Evolutionary conservation across 805 yeast species (phyloP).

Genomic region (Sugiyamaella valdiviana): DNA sequence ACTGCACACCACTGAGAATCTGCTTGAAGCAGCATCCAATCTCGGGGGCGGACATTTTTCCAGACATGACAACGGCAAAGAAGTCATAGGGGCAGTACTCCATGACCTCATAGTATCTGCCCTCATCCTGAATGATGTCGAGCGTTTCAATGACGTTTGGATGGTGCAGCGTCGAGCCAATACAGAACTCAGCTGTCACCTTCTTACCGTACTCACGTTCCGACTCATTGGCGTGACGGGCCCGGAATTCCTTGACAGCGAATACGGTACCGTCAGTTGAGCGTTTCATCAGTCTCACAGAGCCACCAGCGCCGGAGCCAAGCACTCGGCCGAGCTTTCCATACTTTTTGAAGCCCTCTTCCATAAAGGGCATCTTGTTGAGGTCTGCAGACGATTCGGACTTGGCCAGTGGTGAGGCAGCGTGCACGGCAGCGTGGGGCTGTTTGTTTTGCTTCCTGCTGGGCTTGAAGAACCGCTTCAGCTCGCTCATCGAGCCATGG

Average conservation of each 20-base stretch:
- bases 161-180: constrained; percentile 74
- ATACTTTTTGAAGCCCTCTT: constrained; percentile 51
- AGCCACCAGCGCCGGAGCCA: constrained; percentile 94
- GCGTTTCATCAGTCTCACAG: constrained; percentile 72
- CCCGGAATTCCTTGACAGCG: constrained; percentile 83
- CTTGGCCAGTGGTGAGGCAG: background rate
- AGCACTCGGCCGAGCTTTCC: constrained; percentile 67
- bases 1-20: constrained; percentile 64
- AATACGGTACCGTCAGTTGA: constrained; percentile 54
- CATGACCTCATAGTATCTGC: constrained; percentile 70
- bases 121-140: constrained; percentile 68
- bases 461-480: constrained; percentile 40
- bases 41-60: constrained; percentile 64
- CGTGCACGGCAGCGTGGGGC: background rate
- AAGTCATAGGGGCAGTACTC: constrained; percentile 90
- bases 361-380: constrained; percentile 33
- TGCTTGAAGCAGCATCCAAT: constrained; percentile 79
- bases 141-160: constrained; percentile 74
- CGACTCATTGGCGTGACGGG: constrained; percentile 54
- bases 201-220: constrained; percentile 67
- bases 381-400: constrained; percentile 1
- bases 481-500: constrained; percentile 32
- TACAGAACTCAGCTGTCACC: constrained; percentile 73
- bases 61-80: constrained; percentile 88
- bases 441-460: constrained; percentile 12